Base-by-base conservation (phyloP, 2,329 filamentous ascomycete genomes). In the Dothideomycetidae sp. region DNA sequence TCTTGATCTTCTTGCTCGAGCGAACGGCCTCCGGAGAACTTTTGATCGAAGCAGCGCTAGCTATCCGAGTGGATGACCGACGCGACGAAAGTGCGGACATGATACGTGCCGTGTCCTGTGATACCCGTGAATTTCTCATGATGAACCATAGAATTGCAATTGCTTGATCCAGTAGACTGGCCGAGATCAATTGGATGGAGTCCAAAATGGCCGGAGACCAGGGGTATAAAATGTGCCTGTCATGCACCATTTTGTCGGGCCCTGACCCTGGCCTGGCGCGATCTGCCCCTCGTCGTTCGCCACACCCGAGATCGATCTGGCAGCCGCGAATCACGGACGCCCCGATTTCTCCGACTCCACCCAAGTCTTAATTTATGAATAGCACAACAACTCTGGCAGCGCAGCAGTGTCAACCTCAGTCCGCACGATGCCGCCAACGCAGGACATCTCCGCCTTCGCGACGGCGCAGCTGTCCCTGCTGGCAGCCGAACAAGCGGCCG, bases 391-490 rank as follows among this genome's bases (percentile, higher is more conserved):
- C n/a, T n/a, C n/a, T n/a, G n/a, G n/a, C n/a, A n/a, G n/a, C n/a
- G n/a, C n/a, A n/a, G n/a, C n/a, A n/a, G n/a, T n/a, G n/a, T n/a
- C n/a, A n/a, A n/a, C n/a, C n/a, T n/a, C n/a, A n/a, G n/a, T n/a
- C n/a, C n/a, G n/a, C n/a, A n/a, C n/a, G n/a, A n/a, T n/a, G n/a
- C n/a, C n/a, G n/a, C n/a, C n/a, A n/a, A n/a, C n/a, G n/a, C n/a
- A n/a, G 9, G 71, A 79, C 52, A 69, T 86, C 42, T 60, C 74
- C 32, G 59, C 70, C 32, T 92, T 90, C 57, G 80, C 81, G 7
- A 57, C 63, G 32, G 71, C 72, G 1, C 83, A 92, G 55, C 70
- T 86, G 36, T 58, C 66, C 28, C 73, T 92, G 34, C 71, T 92
- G 28, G 67, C 74, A 31, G 64, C 63, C 36, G 83, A 92, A 58